Evolutionary conservation across 805 yeast genomes (phyloP).

Genomic region (Lachancea dasiensis): DNA sequence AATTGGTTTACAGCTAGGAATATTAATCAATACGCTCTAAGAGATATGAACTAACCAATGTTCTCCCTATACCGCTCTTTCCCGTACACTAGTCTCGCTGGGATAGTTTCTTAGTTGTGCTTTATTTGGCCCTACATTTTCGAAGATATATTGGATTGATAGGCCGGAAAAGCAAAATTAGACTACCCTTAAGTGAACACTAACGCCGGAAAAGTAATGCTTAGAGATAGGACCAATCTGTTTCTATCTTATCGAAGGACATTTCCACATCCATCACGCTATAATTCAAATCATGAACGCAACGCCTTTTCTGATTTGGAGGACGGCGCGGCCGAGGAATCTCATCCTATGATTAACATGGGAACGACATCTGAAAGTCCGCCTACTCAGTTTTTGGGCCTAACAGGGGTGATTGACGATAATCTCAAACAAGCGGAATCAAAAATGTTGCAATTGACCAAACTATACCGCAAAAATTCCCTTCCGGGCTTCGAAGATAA

Average conservation of each 20-base stretch:
- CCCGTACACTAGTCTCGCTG: too few relatives aligned
- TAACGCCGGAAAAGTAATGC: too few relatives aligned
- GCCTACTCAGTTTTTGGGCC: conserved; percentile 52
- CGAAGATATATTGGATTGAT: too few relatives aligned
- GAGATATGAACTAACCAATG: too few relatives aligned
- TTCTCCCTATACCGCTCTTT: too few relatives aligned
- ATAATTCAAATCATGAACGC: conserved; percentile 12
- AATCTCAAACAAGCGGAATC: conserved; percentile 46
- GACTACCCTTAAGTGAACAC: too few relatives aligned
- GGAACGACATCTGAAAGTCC: conserved; percentile 41
- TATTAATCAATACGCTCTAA: too few relatives aligned
- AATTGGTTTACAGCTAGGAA: too few relatives aligned
- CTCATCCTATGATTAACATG: conserved; percentile 24
- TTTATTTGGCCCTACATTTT: too few relatives aligned
- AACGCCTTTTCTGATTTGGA: conserved; percentile 43
- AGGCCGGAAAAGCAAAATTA: too few relatives aligned
- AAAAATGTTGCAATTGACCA: conserved; percentile 55
- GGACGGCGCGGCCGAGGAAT: conserved; percentile 30
- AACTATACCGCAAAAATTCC: conserved; percentile 71
- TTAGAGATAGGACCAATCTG: conserved; percentile 90
- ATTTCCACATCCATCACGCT: conserved; percentile 57
- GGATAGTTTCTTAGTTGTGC: too few relatives aligned
- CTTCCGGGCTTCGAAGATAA: conserved; percentile 87
- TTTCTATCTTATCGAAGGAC: conserved; percentile 86
- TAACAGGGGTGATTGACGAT: conserved; percentile 65